phyloP scores from a whole-genome alignment of 352 stramenopile genomes.

The Phytopythium vexans region DNA sequence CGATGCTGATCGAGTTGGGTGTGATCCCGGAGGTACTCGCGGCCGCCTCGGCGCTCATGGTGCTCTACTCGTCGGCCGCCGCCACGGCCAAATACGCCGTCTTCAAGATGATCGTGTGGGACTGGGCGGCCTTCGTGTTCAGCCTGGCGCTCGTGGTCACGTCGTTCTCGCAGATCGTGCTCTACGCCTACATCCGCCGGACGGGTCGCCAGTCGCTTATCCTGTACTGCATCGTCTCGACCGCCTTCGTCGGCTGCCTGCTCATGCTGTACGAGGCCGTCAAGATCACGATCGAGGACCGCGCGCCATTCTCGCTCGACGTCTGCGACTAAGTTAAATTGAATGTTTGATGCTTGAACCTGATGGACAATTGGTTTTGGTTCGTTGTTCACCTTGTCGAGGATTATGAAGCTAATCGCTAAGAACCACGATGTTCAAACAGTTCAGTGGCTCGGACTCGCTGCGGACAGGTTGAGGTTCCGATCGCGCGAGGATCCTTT shows the following conservation, averaged over 20 bases:
- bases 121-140: slow-evolving; percentile 38
- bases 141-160: slow-evolving; percentile 43
- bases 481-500: too few species aligned
- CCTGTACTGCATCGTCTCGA: slow-evolving; percentile 46
- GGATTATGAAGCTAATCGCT: too few species aligned
- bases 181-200: slow-evolving; percentile 44
- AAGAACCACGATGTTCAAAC: too few species aligned
- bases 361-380: too few species aligned
- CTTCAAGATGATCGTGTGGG: slow-evolving; percentile 54
- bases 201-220: slow-evolving; percentile 55
- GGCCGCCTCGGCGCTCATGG: slow-evolving; percentile 28
- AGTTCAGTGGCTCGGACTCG: too few species aligned
- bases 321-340: slow-evolving; percentile 31
- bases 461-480: too few species aligned
- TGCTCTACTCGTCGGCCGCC: slow-evolving; percentile 53
- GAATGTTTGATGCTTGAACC: too few species aligned
- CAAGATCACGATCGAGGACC: slow-evolving; percentile 36
- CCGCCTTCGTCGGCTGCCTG: slow-evolving; percentile 34
- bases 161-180: slow-evolving; percentile 37
- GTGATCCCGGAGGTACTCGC: slow-evolving; percentile 38
- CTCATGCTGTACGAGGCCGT: slow-evolving; percentile 56
- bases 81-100: slow-evolving; percentile 54
- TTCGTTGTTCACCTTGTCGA: too few species aligned
- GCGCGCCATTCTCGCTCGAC: slow-evolving; percentile 31
- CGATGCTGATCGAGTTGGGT: slow-evolving; percentile 27